Base-by-base conservation (phyloP, 2,329 filamentous ascomycete species). In the Aspergillus thermomutatus region DNA sequence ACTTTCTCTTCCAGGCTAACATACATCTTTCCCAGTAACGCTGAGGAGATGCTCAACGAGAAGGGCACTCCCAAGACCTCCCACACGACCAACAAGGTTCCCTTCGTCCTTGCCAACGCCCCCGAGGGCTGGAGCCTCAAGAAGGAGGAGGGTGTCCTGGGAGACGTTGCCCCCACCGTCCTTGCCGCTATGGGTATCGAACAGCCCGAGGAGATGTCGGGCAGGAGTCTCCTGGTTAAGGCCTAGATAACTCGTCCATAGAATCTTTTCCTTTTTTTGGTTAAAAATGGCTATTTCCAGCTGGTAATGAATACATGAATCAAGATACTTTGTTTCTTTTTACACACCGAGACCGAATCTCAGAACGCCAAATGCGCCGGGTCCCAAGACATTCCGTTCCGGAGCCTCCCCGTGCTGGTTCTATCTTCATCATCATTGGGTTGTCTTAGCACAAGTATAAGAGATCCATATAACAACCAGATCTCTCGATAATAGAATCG, bases 41-140 rank as follows among this genome's bases (percentile, higher is more conserved):
- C 94, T 56, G 94, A 99, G 81, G 94, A 99, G 82, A 99, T 99
- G 94, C 89, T 97, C 78, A 97, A 92, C 72, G 81, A 90, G 66
- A 90, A 97, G 74, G 92, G 92, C 74, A 96, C 91, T 73, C 94
- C 94, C 68, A 99, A 99, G 86, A 99, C 94, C 8, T 93, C 90
- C 52, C 94, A 99, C 82, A 99, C 94, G 48, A 92, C 89, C 65
- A 99, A 99, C 84, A 94, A 94, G 77, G 94, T 99, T 53, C 94
- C 94, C 9, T 93, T 99, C 73, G 86, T 97, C 77, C 96, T 99
- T 92, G 91, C 92, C 73, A 99, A 97, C 74, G 92, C 92, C 8
- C 94, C 94, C 43, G 84, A 89, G 71, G 90, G 90, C 66, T 97
- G 89, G 88, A 91, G 86, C 68, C 80, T 99, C 69, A 88, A 91